Base-by-base conservation (phyloP, 495 filamentous ascomycete species). In the Podospora sp. region DNA sequence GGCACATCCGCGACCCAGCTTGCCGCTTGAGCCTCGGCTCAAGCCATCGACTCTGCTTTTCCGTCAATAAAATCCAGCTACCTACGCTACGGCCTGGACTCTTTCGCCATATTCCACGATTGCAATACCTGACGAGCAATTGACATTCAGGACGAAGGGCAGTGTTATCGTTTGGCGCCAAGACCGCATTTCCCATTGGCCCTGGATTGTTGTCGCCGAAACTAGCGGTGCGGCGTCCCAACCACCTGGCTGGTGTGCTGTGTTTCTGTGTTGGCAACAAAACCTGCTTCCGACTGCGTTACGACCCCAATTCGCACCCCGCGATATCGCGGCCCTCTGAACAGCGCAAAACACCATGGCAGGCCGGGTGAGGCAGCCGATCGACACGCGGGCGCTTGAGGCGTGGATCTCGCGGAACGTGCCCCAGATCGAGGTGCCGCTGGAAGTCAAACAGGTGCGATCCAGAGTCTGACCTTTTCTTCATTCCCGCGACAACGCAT, bases 361-460 rank as follows among this genome's bases (percentile, higher is more conserved):
- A 25, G 94, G 95, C 65, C 80, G 81, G 35, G 86, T 99, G 63
- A 87, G 95, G 70, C 94, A 98, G 69, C 92, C 91, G 29, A 96
- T 99, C 75, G 89, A 97, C 71, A 77, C 93, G 50, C 77, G 81
- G 62, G 86, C 89, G 5, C 83, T 99, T 65, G 92, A 96, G 80
- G 80, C 80, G 55, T 98, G 93, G 79, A 84, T 99, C 69, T 77
- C 82, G 65, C 76, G 85, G 66, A 85, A 91, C 78, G 91, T 96
- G 27, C 91, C 93, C 1, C 82, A 88, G 68, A 93, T 99, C 74
- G 84, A 89, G 79, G 82, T 86, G 21, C 95, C 95, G 8, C 76
- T 99, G 63, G 88, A 92, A 52, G 81, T 97, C 71, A 92, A 97
- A 78, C 95, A 97, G 89, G 93, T 92, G 81, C 63, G 81, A 20